phyloP scores from a whole-genome alignment of 2,329 filamentous ascomycete species.

The Aspergillus oerlinghausenensis region DNA sequence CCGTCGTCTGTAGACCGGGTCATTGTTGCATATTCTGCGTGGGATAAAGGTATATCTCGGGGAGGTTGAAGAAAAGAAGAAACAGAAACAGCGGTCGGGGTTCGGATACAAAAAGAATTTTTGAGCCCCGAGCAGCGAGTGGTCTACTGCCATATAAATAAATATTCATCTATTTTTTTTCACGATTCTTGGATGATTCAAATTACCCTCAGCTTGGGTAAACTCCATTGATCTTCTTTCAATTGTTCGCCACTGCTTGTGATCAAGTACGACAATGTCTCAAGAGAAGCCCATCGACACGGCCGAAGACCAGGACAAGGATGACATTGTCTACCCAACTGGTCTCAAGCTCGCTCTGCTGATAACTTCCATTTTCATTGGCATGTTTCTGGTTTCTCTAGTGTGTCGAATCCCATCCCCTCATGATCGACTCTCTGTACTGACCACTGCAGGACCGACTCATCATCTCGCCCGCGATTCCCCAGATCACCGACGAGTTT shows the following conservation, averaged over 20 bases:
- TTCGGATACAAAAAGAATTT: not conserved
- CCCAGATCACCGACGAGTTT: constrained; percentile 33
- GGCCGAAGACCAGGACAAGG: not conserved
- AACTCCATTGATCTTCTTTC: too few species aligned
- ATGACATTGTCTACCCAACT: not conserved
- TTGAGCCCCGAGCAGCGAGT: not conserved
- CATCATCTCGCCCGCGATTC: constrained; percentile 34
- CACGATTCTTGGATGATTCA: too few species aligned
- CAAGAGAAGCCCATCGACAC: not conserved
- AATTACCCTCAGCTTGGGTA: too few species aligned
- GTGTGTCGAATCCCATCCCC: not conserved
- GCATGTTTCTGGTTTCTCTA: constrained; percentile 4
- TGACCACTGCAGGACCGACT: constrained; percentile 4
- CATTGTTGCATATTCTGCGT: not conserved
- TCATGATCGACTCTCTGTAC: not conserved
- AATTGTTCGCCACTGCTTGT: not conserved
- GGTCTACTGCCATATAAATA: too few species aligned
- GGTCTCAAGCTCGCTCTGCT: not conserved
- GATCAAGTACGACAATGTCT: not conserved
- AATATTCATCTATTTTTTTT: too few species aligned
- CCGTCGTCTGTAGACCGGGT: not conserved
- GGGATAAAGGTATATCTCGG: not conserved
- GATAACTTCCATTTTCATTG: not conserved
- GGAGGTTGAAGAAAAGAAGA: not conserved
- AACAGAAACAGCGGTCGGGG: not conserved